phyloP scores from a whole-genome alignment of 1,284 basidiomycete species.

The Cutaneotrichosporon dermatis region DNA sequence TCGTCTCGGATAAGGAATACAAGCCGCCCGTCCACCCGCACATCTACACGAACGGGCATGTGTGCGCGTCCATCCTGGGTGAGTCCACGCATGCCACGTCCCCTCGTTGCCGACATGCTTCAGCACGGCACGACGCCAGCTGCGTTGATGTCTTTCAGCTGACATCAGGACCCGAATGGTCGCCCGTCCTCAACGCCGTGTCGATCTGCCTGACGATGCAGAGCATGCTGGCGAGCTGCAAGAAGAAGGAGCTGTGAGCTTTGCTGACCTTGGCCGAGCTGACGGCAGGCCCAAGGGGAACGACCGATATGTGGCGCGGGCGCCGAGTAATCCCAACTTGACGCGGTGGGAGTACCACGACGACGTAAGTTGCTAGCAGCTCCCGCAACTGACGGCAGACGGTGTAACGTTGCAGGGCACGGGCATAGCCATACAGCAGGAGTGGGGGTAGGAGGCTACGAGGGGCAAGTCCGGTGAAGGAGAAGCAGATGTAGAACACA shows the following conservation, averaged over 20 bases:
- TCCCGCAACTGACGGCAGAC: slow-evolving; percentile 12
- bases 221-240: slow-evolving; percentile 50
- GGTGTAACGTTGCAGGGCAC: not conserved
- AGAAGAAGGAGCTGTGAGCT: slow-evolving; percentile 44
- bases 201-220: slow-evolving; percentile 50
- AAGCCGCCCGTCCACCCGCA: slow-evolving; percentile 48
- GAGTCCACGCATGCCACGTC: not conserved
- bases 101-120: too few relatives aligned
- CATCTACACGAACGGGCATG: slow-evolving; percentile 49
- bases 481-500: too few relatives aligned
- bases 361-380: slow-evolving; percentile 33
- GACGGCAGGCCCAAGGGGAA: slow-evolving; percentile 43
- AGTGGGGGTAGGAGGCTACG: too few relatives aligned
- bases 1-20: slow-evolving; percentile 34
- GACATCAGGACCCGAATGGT: slow-evolving; percentile 42
- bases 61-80: slow-evolving; percentile 48
- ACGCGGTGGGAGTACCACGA: slow-evolving; percentile 47
- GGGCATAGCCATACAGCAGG: too few relatives aligned
- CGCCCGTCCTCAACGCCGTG: slow-evolving; percentile 48
- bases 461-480: too few relatives aligned
- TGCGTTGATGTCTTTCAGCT: not conserved
- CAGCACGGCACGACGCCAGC: too few relatives aligned
- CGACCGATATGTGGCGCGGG: slow-evolving; percentile 43
- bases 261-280: not conserved
- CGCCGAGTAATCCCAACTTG: slow-evolving; percentile 45